Evolutionary conservation across 768 basidiomycete species (phyloP).

Genomic region (Russula emetica): DNA sequence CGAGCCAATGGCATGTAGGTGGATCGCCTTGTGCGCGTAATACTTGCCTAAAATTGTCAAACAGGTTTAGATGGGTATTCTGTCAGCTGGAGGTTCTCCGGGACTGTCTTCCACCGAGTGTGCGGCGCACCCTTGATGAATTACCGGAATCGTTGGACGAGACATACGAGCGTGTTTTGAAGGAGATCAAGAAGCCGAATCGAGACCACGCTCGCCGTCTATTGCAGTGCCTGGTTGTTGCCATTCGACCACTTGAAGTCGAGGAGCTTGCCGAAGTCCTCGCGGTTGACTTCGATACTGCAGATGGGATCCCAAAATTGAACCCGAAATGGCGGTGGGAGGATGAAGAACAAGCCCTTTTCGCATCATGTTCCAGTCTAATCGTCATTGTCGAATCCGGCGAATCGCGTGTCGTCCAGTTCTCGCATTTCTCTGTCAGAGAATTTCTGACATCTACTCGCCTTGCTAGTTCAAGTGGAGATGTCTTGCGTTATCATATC

Average conservation of each 20-base stretch:
- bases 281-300: background rate
- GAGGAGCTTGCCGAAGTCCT: background rate
- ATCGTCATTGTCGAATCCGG: background rate
- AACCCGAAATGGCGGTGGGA: background rate
- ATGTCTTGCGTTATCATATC: background rate
- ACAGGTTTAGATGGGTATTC: background rate
- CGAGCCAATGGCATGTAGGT: background rate
- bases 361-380: background rate
- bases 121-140: background rate
- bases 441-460: too few species aligned
- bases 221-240: background rate
- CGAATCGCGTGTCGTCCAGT: too few species aligned
- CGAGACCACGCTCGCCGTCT: background rate
- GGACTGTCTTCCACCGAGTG: background rate
- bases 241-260: background rate
- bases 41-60: background rate
- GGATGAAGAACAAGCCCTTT: background rate
- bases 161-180: background rate
- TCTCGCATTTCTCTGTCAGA: too few species aligned
- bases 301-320: background rate
- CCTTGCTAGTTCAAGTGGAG: too few species aligned
- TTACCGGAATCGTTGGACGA: background rate
- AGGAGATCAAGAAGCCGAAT: background rate
- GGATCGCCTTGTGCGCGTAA: too few species aligned
- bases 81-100: constrained; percentile 1